phyloP scores from a whole-genome alignment of 176 grass and related monocot genomes.

The Eleusine coracana region DNA sequence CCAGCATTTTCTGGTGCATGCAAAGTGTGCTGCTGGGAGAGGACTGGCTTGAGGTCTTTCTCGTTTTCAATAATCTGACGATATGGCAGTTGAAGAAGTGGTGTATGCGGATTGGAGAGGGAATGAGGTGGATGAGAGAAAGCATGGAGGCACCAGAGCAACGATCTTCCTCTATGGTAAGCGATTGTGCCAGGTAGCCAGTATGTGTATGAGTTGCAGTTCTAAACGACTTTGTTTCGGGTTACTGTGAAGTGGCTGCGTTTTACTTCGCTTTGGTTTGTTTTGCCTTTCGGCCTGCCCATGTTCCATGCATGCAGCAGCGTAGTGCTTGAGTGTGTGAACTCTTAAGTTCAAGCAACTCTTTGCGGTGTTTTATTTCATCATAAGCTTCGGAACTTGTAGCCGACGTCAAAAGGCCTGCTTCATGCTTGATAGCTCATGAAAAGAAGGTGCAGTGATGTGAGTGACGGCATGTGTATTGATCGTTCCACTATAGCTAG shows the following conservation, averaged over 20 bases:
- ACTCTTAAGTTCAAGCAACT: too few relatives aligned
- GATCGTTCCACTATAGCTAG: not conserved
- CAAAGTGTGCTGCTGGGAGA: not conserved
- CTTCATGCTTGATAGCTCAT: not conserved
- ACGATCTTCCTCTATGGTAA: conserved; percentile 60
- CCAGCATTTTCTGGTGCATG: not conserved
- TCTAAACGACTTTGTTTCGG: not conserved
- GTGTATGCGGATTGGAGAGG: conserved; percentile 43
- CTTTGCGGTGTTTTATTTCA: too few relatives aligned
- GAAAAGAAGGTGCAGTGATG: not conserved
- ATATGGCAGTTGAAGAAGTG: conserved; percentile 26
- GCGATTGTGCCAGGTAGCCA: not conserved
- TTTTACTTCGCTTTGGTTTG: not conserved
- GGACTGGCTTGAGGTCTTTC: not conserved
- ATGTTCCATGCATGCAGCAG: too few relatives aligned
- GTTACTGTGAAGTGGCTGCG: not conserved
- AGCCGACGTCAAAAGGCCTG: not conserved
- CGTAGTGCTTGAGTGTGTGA: too few relatives aligned
- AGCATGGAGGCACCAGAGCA: conserved; percentile 47
- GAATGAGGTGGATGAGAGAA: conserved; percentile 39
- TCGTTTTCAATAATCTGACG: not conserved
- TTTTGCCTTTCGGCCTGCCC: too few relatives aligned
- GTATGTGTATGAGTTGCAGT: not conserved
- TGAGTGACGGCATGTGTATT: not conserved
- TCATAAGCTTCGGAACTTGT: not conserved